Evolutionary conservation across 768 basidiomycete species (phyloP).

Genomic region (Phaffia tasmanica): DNA sequence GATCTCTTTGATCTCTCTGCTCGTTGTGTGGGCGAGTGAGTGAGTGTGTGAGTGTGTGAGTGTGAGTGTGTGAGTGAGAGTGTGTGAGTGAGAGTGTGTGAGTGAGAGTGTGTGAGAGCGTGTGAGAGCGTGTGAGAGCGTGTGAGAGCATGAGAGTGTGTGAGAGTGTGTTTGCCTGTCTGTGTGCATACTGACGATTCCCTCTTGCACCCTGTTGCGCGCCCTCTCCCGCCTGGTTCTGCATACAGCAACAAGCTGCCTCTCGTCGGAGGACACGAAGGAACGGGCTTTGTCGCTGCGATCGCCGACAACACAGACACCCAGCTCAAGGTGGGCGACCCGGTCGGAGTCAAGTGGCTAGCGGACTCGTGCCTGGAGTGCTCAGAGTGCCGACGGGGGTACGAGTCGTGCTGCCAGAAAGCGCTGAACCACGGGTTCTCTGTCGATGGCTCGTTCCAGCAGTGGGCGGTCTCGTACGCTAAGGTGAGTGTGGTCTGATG

Average conservation of each 20-base stretch:
- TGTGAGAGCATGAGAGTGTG: no score
- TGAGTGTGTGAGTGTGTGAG: no score
- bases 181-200: no score
- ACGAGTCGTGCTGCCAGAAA: constrained; percentile 58
- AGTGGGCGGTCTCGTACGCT: constrained; percentile 35
- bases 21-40: no score
- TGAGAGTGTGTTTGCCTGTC: no score
- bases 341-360: constrained; percentile 35
- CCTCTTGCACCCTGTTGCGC: no score
- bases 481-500: not conserved
- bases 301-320: constrained; percentile 57
- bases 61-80: no score
- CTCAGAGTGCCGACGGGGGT: constrained; percentile 60
- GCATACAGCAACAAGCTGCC: constrained; percentile 37
- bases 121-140: no score
- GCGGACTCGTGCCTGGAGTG: constrained; percentile 56
- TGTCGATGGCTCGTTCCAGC: constrained; percentile 61
- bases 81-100: no score
- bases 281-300: constrained; percentile 68
- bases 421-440: constrained; percentile 58
- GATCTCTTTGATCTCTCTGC: no score
- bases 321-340: constrained; percentile 32
- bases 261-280: constrained; percentile 74
- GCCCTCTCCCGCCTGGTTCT: no score
- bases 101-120: no score